Conservation (phyloP, 2,329 filamentous ascomycete species). For the Penicillium sp. region DNA sequence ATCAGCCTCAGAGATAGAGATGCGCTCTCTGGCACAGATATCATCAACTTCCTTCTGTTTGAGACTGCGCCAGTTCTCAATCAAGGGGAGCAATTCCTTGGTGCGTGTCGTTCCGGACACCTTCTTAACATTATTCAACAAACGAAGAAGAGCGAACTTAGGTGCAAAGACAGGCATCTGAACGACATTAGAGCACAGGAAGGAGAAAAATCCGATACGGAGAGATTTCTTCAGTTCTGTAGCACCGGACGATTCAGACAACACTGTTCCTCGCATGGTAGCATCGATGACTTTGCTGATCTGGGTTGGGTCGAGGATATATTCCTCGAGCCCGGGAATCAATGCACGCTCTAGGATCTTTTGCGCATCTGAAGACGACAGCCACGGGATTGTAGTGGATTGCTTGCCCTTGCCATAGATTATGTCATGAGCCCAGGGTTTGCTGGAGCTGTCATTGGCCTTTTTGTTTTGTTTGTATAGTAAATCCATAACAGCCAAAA, state of each 20-base stretch:
- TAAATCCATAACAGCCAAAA: slow-evolving; percentile 62
- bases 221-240: slow-evolving; percentile 66
- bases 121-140: slow-evolving; percentile 73
- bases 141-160: slow-evolving; percentile 72
- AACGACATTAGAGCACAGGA: slow-evolving; percentile 73
- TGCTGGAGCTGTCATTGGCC: slow-evolving; percentile 37
- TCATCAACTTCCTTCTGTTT: slow-evolving; percentile 55
- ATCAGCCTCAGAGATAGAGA: slow-evolving; percentile 56
- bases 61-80: slow-evolving; percentile 70
- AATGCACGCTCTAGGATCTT: slow-evolving; percentile 69
- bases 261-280: slow-evolving; percentile 58
- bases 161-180: slow-evolving; percentile 69
- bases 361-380: slow-evolving; percentile 61
- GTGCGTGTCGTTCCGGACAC: slow-evolving; percentile 73
- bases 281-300: slow-evolving; percentile 67
- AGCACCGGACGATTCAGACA: slow-evolving; percentile 41
- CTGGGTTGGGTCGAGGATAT: slow-evolving; percentile 75
- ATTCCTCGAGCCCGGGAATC: slow-evolving; percentile 82
- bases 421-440: slow-evolving; percentile 63
- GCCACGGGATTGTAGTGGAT: slow-evolving; percentile 56
- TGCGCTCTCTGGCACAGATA: slow-evolving; percentile 54
- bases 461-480: slow-evolving; percentile 55
- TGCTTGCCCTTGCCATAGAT: slow-evolving; percentile 66
- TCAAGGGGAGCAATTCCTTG: slow-evolving; percentile 73
- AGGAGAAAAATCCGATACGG: slow-evolving; percentile 69